These are phyloP conservation scores for Phialemonium atrogriseum DNA, from an alignment of 2,329 filamentous ascomycete genomes.

Conservation along the genomic window DNA sequence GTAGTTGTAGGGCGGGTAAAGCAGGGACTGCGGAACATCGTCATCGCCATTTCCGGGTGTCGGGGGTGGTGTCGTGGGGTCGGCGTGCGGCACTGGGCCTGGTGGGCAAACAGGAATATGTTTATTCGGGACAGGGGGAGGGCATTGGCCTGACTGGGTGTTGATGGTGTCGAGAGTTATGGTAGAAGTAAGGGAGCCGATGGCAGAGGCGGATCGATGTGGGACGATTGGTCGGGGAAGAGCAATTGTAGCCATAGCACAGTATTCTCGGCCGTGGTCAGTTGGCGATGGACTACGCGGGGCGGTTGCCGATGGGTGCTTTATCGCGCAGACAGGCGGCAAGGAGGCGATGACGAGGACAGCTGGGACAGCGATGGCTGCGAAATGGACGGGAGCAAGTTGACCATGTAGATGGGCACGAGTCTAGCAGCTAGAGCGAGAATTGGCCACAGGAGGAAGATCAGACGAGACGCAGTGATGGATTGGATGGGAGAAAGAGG, in stretches of 20 bases:
- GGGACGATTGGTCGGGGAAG: slow-evolving; percentile 27
- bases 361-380: too few species aligned
- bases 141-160: slow-evolving; percentile 20
- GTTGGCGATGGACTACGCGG: not conserved
- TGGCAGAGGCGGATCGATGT: slow-evolving; percentile 22
- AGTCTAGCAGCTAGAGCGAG: too few species aligned
- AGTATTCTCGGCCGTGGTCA: slow-evolving; percentile 2
- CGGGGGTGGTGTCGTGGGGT: slow-evolving; percentile 53
- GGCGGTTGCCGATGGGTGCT: too few species aligned
- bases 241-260: slow-evolving; percentile 50
- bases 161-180: slow-evolving; percentile 27
- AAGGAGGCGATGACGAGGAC: too few species aligned
- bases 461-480: too few species aligned
- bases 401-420: too few species aligned
- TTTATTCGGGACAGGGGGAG: slow-evolving; percentile 66
- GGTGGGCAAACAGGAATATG: slow-evolving; percentile 85
- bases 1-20: slow-evolving; percentile 65
- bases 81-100: slow-evolving; percentile 53
- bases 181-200: slow-evolving; percentile 19
- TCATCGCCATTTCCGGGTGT: slow-evolving; percentile 53
- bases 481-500: too few species aligned
- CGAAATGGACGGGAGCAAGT: too few species aligned
- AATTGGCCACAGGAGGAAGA: too few species aligned
- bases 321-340: too few species aligned
- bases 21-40: slow-evolving; percentile 56